phyloP scores from a whole-genome alignment of 2,329 filamentous ascomycete species.

The Teratosphaeria viscida region DNA sequence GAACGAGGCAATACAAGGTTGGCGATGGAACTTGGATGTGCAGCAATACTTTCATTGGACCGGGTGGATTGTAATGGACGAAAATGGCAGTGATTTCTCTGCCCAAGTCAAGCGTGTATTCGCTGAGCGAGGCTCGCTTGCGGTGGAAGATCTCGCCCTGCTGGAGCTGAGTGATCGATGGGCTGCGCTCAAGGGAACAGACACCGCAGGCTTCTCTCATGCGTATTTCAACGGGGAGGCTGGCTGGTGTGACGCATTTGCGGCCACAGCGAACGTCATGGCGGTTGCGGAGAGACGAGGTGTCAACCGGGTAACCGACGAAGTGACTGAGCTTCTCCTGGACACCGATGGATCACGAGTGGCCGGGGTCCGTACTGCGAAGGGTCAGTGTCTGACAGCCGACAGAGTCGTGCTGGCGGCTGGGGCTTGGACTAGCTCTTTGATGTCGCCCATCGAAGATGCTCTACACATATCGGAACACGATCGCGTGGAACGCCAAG shows the following conservation, averaged over 20 bases:
- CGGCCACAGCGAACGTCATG: conserved; percentile 36
- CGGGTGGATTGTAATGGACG: conserved; percentile 47
- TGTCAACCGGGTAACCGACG: conserved; percentile 35
- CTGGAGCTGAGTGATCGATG: conserved; percentile 22
- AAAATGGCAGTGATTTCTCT: conserved; percentile 11
- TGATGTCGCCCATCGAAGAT: conserved; percentile 43
- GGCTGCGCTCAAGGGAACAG: conserved; percentile 28
- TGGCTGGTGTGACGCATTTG: conserved; percentile 44
- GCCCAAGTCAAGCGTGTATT: neutral
- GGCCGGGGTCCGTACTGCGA: conserved; percentile 38
- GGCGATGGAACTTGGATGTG: conserved; percentile 23
- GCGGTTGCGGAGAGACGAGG: conserved; percentile 34
- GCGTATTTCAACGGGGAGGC: conserved; percentile 41
- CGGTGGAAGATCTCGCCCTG: neutral
- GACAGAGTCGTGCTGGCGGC: conserved; percentile 46
- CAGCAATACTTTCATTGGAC: conserved; percentile 46
- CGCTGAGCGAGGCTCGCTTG: neutral
- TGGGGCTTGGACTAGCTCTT: conserved; percentile 46
- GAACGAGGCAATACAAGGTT: conserved; percentile 30
- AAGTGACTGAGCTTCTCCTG: conserved; percentile 31
- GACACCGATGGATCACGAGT: conserved; percentile 25
- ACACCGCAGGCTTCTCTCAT: conserved; percentile 28
- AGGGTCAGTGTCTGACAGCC: conserved; percentile 39
- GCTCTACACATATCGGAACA: conserved; percentile 32
- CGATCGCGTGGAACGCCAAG: conserved; percentile 42